Base-by-base conservation (phyloP, 148 eudicot species). In the Camellia lanceoleosa region DNA sequence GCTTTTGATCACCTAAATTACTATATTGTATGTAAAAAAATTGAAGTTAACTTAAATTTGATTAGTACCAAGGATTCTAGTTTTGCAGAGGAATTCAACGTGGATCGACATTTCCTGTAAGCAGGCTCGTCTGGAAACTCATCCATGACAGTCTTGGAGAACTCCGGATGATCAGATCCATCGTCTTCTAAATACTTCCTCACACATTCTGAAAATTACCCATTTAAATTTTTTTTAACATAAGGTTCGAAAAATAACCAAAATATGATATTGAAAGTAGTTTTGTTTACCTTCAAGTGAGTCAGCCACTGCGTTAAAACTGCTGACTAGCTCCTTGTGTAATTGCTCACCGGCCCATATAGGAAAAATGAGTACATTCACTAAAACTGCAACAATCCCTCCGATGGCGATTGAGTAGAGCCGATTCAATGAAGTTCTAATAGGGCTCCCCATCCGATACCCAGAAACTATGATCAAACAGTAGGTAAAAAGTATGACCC, bases 311-410 rank as follows among this genome's bases (percentile, higher is more conserved):
- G 86, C 79, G 65, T 79, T 44, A 30, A 91, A 90, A 81, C 82
- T 82, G 20, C 76, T 74, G 30, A 86, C 89, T 64, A 91, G 81
- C 62, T 87, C 91, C 69, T 86, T 86, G 83, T 90, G 95, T 59
- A 90, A 72, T 73, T 87, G 87, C 73, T 91, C 95, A 64, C 93
- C 91, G 74, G 93, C 91, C 95, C 95, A 90, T 65, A 84, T 80
- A 42, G 91, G 93, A 41, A 87, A 86, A 44, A 91, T 76, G n/a
- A 88, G 80, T 15, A 86, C 84, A 79, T 91, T 91, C 73, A 90
- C 91, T 9, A 84, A 56, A 23, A 91, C 87, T 11, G 93, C 89
- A 5, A 91, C 84, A 56, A 87, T 72, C 11, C 78, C 93, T 79
- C 95, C 92, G 43, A 91, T 82, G 4, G 87, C 92, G 4, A 91